Base-by-base conservation (phyloP, 495 filamentous ascomycete genomes). In the Hypoxylon rickii region DNA sequence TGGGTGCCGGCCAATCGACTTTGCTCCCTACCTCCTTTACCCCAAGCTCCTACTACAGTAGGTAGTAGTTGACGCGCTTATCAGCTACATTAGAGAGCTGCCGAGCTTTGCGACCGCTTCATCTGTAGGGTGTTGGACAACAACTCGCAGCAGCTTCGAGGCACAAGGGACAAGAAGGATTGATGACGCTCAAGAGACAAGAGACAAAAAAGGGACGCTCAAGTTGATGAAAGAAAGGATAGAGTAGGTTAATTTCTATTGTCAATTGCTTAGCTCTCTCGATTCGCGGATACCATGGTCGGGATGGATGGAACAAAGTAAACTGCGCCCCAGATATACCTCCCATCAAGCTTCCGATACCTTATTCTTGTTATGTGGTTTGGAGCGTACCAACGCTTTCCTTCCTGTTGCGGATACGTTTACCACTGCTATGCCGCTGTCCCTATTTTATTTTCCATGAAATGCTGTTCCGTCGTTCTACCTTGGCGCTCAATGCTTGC, bases 1-100 rank as follows among this genome's bases (percentile, higher is more conserved):
- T 4, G 53, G 32, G 47, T 31, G 15, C 24, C 47, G 32, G 21
- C 59, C 44, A 63, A 58, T 63, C 32, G 48, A 58, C 39, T 13
- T 36, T 34, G 11, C 29, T 47, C 39, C 48, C 18, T 38, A n/a
- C n/a, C 41, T 24, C 47, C 24, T 10, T 29, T 29, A 29, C 24
- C 24, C 24, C 24, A 29, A 29, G 24, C 24, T 29, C 4, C 24
- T 4, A 29, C 10, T 29, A 4, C 24, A 10, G 10, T 29, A 29
- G 24, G 10, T 29, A 29, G 10, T 29, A 4, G 4, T 29, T 29
- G 24, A 29, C 16, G 33, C 45, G 26, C 54, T 51, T 20, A 17
- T 13, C 41, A 21, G 33, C 41, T 29, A 19, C 10, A 37, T 34
- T 49, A 33, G 36, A 15, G 50, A 41, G 44, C 55, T 37, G 22